phyloP scores from a whole-genome alignment of 352 stramenopile genomes.

The Globisporangium sylvaticum region DNA sequence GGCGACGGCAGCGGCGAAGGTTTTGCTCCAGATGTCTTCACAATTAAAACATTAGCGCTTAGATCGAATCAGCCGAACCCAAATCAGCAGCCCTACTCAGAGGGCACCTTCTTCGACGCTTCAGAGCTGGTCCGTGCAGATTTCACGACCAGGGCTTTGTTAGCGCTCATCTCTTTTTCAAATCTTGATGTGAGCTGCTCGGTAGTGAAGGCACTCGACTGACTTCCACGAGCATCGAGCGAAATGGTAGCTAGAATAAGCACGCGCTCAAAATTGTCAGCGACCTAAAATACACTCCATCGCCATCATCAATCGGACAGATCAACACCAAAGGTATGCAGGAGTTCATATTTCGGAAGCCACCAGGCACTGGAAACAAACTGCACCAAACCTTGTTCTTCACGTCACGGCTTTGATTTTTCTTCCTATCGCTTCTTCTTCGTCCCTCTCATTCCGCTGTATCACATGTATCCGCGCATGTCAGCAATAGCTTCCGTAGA shows the following conservation, averaged over 20 bases:
- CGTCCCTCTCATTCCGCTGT: background rate
- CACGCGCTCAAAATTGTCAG: background rate
- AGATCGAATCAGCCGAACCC: background rate
- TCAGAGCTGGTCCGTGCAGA: conserved; percentile 1
- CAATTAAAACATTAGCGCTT: too few relatives aligned
- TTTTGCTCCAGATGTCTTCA: background rate
- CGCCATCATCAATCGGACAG: too few relatives aligned
- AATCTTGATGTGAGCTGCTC: too few relatives aligned
- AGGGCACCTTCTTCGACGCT: conserved; percentile 8
- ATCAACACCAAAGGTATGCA: too few relatives aligned
- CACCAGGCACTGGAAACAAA: background rate
- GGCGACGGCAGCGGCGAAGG: background rate
- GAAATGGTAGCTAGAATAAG: background rate
- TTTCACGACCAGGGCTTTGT: background rate
- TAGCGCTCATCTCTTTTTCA: background rate
- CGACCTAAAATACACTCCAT: background rate
- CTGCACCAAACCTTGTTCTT: background rate
- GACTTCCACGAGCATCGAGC: too few relatives aligned
- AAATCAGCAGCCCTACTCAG: background rate
- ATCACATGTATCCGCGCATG: background rate
- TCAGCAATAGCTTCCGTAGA: background rate
- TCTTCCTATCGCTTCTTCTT: background rate
- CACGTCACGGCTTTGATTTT: background rate
- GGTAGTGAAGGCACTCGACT: too few relatives aligned
- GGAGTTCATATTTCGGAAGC: too few relatives aligned